phyloP scores from a whole-genome alignment of 148 eudicot genomes.

The Rhododendron ferrugineum region DNA sequence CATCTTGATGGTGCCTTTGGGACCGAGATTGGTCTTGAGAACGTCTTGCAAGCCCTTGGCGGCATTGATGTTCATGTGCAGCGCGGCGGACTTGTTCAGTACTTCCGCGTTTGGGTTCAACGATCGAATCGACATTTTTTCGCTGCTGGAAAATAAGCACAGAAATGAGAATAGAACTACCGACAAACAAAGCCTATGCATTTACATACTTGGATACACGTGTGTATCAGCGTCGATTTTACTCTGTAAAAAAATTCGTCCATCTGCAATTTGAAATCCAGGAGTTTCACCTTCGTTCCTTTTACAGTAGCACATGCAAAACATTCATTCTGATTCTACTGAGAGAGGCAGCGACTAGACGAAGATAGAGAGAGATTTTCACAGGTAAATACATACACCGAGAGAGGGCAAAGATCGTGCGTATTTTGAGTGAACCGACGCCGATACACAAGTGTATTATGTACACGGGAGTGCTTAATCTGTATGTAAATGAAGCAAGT shows the following conservation, averaged over 20 bases:
- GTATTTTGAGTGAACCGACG: too few relatives aligned
- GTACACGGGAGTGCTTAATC: background rate
- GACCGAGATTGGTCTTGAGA: constrained; percentile 93
- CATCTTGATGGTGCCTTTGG: constrained; percentile 97
- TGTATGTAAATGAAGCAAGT: background rate
- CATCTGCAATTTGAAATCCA: too few relatives aligned
- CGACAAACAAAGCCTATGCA: background rate
- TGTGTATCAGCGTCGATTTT: too few relatives aligned
- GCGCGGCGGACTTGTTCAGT: constrained; percentile 92
- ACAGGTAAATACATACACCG: too few relatives aligned
- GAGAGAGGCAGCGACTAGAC: too few relatives aligned
- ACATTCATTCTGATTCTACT: too few relatives aligned
- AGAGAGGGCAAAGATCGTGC: too few relatives aligned
- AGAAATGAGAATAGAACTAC: background rate
- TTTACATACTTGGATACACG: background rate
- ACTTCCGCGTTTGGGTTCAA: constrained; percentile 95
- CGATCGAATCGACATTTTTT: constrained; percentile 67
- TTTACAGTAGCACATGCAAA: too few relatives aligned
- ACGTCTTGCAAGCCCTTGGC: constrained; percentile 92
- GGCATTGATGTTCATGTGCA: constrained; percentile 94
- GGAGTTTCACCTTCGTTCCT: too few relatives aligned
- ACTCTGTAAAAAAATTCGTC: too few relatives aligned
- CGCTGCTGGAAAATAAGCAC: background rate
- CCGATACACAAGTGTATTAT: too few relatives aligned
- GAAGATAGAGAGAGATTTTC: too few relatives aligned